These are phyloP conservation scores for Centaurea solstitialis DNA, from an alignment of 129 eudicot genomes.

Conservation along the genomic window DNA sequence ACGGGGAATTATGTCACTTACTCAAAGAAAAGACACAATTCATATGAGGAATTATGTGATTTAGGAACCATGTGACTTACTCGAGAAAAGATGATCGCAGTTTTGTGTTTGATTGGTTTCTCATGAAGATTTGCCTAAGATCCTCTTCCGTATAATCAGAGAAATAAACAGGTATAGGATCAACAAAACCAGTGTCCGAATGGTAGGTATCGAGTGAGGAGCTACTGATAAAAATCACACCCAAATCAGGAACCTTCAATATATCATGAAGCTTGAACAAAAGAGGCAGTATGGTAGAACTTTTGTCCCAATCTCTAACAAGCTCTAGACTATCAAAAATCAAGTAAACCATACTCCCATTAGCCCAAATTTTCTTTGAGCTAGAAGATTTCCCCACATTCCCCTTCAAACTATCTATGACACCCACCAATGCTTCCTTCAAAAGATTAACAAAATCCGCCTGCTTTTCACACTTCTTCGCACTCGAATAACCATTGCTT, in stretches of 20 bases:
- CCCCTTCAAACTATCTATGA: slow-evolving; percentile 53
- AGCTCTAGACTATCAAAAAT: slow-evolving; percentile 76
- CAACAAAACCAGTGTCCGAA: slow-evolving; percentile 69
- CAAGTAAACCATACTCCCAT: slow-evolving; percentile 75
- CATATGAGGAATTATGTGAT: slow-evolving; percentile 24
- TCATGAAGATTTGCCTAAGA: slow-evolving; percentile 67
- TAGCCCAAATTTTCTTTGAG: slow-evolving; percentile 44
- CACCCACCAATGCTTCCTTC: slow-evolving; percentile 58
- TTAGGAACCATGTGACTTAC: slow-evolving; percentile 54
- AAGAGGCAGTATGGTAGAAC: slow-evolving; percentile 63
- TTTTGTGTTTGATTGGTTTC: slow-evolving; percentile 57
- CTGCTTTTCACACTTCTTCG: slow-evolving; percentile 76
- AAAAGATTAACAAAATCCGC: slow-evolving; percentile 73
- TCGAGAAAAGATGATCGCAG: slow-evolving; percentile 78
- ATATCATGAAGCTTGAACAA: slow-evolving; percentile 71
- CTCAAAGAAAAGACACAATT: background rate
- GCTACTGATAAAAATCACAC: slow-evolving; percentile 73
- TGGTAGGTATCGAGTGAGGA: slow-evolving; percentile 76
- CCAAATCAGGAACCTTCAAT: slow-evolving; percentile 69
- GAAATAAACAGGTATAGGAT: slow-evolving; percentile 76
- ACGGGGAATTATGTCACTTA: background rate
- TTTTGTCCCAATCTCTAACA: slow-evolving; percentile 89
- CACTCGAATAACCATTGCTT: slow-evolving; percentile 64
- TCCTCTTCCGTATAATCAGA: slow-evolving; percentile 85
- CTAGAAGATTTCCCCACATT: slow-evolving; percentile 35